phyloP scores from a whole-genome alignment of 2,329 filamentous ascomycete species.

The Pseudogymnoascus destructans region DNA sequence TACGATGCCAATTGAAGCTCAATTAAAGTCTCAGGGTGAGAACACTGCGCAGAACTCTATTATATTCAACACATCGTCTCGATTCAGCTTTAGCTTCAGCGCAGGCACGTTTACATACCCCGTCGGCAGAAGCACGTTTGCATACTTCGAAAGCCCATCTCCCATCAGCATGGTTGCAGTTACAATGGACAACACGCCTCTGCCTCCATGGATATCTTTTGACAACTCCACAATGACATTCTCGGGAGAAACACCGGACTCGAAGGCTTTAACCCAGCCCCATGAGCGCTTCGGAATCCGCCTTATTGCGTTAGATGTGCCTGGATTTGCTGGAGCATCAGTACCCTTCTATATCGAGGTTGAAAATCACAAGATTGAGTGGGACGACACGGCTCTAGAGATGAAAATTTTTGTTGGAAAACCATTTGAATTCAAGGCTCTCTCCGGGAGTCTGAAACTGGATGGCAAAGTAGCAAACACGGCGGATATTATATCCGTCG shows the following conservation, averaged over 20 bases:
- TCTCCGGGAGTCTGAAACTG: conserved; percentile 40
- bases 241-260: conserved; percentile 54
- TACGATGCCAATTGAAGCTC: conserved; percentile 41
- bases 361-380: conserved; percentile 54
- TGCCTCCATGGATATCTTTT: conserved; percentile 79
- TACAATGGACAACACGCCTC: conserved; percentile 62
- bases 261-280: conserved; percentile 48
- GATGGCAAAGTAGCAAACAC: conserved; percentile 40
- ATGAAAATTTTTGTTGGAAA: conserved; percentile 44
- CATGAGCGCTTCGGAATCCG: conserved; percentile 61
- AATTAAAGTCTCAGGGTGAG: conserved; percentile 44
- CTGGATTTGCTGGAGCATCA: conserved; percentile 59
- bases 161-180: conserved; percentile 63
- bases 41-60: conserved; percentile 49
- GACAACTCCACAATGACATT: conserved; percentile 51
- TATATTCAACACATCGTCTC: conserved; percentile 38
- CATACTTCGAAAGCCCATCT: conserved; percentile 29
- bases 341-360: conserved; percentile 60
- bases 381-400: conserved; percentile 41
- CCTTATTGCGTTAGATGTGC: conserved; percentile 65
- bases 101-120: conserved; percentile 49
- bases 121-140: conserved; percentile 42
- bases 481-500: conserved; percentile 38
- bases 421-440: conserved; percentile 37
- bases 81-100: conserved; percentile 42